Percentiles rank a stretch among this genome's conserved stretches.
Conservation (phyloP, 441 rosid species). For the Bruguiera hainesii region DNA sequence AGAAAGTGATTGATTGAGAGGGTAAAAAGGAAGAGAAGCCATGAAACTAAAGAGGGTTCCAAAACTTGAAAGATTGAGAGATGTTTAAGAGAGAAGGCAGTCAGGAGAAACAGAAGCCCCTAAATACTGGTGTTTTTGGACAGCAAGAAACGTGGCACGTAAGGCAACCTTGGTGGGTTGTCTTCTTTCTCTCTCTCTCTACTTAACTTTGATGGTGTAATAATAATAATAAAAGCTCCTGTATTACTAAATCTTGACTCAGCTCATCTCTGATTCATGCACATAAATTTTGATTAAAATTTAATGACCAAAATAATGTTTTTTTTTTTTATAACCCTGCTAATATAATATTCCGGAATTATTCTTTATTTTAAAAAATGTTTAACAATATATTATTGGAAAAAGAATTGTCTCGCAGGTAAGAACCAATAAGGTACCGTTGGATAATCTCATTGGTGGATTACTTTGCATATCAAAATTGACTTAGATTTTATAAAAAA, state of each 20-base stretch:
- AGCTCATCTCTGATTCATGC: conserved; percentile 6
- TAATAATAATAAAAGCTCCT: conserved; percentile 11
- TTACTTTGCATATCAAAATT: conserved; percentile 9
- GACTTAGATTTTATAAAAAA: neutral
- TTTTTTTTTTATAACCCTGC: neutral
- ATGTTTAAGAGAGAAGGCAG: conserved; percentile 33
- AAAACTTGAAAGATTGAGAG: conserved; percentile 30
- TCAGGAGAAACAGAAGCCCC: conserved; percentile 33
- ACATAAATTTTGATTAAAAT: conserved; percentile 7
- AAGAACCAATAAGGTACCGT: conserved; percentile 12
- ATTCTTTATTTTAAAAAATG: neutral
- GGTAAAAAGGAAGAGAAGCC: neutral
- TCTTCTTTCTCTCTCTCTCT: conserved; percentile 18
- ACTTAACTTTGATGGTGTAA: neutral
- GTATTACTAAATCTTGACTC: conserved; percentile 12
- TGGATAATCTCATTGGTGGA: conserved; percentile 19
- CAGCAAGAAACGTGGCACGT: conserved; percentile 54
- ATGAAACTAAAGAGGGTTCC: conserved; percentile 5
- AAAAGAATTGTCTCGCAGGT: conserved; percentile 3
- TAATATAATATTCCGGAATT: too few species aligned
- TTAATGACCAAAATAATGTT: neutral
- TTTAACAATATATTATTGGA: neutral
- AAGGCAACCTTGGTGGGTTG: conserved; percentile 48
- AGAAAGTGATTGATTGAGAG: conserved; percentile 3
- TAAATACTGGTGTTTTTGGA: conserved; percentile 39